Percentiles rank a stretch among this genome's conserved stretches.
phyloP scores from a whole-genome alignment of 108 stramenopile genomes.

The Schizochytrium sp. region DNA sequence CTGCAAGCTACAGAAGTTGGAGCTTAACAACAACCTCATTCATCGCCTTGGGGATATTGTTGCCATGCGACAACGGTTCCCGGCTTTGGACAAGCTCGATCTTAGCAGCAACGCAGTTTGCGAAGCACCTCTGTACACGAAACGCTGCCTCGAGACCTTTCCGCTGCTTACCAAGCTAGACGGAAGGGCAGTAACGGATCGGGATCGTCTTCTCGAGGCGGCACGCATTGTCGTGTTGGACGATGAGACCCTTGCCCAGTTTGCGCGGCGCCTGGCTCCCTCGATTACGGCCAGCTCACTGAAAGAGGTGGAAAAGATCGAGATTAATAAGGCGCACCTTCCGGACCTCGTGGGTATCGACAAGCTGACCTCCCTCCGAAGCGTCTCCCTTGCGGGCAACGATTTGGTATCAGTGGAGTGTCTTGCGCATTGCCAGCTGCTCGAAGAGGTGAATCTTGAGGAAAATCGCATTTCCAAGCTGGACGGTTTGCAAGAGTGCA shows the following conservation, averaged over 20 bases:
- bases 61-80: neutral
- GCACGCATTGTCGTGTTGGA: neutral
- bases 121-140: neutral
- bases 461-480: neutral
- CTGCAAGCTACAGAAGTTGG: neutral
- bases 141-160: neutral
- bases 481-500: neutral
- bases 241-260: neutral
- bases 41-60: neutral
- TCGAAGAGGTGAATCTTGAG: neutral
- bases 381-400: neutral
- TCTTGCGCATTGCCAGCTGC: neutral
- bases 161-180: neutral
- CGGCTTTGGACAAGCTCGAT: neutral
- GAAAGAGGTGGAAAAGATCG: neutral
- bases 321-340: neutral
- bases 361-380: neutral
- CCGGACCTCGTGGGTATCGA: neutral
- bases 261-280: neutral
- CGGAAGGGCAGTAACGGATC: neutral
- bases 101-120: conserved; percentile 12
- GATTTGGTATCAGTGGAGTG: neutral
- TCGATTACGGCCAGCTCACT: neutral
- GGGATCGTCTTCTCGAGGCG: neutral
- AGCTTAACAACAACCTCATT: conserved; percentile 25